Evolutionary conservation across 2,329 filamentous ascomycete species (phyloP).

Genomic region (Exserohilum rostratum): DNA sequence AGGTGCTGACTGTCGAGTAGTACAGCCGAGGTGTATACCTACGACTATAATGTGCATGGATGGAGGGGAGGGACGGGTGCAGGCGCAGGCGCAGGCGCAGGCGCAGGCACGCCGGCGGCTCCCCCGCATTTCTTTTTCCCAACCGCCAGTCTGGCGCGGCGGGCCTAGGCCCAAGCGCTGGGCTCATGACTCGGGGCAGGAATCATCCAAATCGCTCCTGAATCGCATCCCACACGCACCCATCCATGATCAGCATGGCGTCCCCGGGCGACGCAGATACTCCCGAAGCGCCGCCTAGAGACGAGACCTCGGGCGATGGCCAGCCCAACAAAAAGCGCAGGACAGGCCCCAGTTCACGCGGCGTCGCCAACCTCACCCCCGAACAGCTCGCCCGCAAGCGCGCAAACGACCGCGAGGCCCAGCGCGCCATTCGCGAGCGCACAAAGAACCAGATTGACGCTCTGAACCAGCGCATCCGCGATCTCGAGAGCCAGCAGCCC

Average conservation of each 20-base stretch:
- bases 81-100: neutral
- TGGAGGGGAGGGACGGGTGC: neutral
- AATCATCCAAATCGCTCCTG: slow-evolving; percentile 13
- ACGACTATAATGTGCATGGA: too few relatives aligned
- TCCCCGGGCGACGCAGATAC: slow-evolving; percentile 30
- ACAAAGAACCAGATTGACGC: slow-evolving; percentile 80
- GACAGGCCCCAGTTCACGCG: slow-evolving; percentile 62
- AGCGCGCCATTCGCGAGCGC: slow-evolving; percentile 81
- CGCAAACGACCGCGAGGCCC: slow-evolving; percentile 87
- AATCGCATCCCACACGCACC: slow-evolving; percentile 17
- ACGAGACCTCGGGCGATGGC: slow-evolving; percentile 24
- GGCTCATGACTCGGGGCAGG: slow-evolving; percentile 20
- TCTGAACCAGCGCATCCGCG: slow-evolving; percentile 73
- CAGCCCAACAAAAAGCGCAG: slow-evolving; percentile 42
- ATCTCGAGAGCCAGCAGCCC: slow-evolving; percentile 79
- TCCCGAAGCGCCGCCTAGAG: slow-evolving; percentile 21
- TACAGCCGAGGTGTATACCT: too few relatives aligned
- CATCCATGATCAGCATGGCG: slow-evolving; percentile 27
- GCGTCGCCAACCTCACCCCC: slow-evolving; percentile 84
- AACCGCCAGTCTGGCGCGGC: too few relatives aligned
- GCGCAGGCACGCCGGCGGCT: neutral
- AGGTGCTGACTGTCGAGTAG: too few relatives aligned
- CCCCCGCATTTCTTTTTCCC: slow-evolving; percentile 7
- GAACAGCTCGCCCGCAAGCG: slow-evolving; percentile 89
- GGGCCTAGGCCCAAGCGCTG: neutral